A percentile compares a stretch with the other conserved stretches of the same genome.
Evolutionary conservation across 2,329 filamentous ascomycete species (phyloP).

Genomic region (Xylariales sp.): DNA sequence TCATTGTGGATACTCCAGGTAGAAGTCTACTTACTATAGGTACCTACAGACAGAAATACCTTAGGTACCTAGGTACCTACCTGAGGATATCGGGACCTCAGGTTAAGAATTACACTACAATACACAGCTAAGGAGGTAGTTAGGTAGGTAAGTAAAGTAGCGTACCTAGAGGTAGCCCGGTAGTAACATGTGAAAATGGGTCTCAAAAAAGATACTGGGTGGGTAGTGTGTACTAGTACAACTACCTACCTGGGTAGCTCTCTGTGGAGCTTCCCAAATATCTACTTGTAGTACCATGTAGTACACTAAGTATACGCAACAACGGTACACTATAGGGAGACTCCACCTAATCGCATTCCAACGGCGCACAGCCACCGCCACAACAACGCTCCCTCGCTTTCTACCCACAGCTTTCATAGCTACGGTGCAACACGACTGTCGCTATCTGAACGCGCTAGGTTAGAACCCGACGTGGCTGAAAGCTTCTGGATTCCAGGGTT

Average conservation of each 20-base stretch:
- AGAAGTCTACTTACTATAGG: background rate
- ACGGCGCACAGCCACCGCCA: slow-evolving; percentile 21
- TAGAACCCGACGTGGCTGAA: slow-evolving; percentile 32
- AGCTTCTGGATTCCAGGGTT: slow-evolving; percentile 15
- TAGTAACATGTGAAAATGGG: slow-evolving; percentile 36
- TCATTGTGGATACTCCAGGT: slow-evolving; percentile 4
- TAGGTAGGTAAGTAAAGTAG: too few species aligned
- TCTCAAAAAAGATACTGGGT: background rate
- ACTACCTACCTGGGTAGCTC: background rate
- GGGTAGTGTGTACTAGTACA: background rate
- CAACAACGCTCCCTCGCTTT: background rate
- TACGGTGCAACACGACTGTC: background rate
- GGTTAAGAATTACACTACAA: background rate
- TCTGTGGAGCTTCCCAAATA: slow-evolving; percentile 17
- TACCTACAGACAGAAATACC: too few species aligned
- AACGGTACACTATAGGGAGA: too few species aligned
- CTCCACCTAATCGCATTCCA: slow-evolving; percentile 6
- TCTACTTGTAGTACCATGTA: too few species aligned
- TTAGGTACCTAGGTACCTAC: background rate
- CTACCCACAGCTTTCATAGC: slow-evolving; percentile 1
- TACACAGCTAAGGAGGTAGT: too few species aligned
- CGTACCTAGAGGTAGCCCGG: background rate
- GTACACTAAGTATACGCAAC: too few species aligned
- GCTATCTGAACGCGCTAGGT: slow-evolving; percentile 9
- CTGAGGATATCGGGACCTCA: background rate